Evolutionary conservation across 345 rosid species (phyloP).

Genomic region (Bruguiera gymnorhiza): DNA sequence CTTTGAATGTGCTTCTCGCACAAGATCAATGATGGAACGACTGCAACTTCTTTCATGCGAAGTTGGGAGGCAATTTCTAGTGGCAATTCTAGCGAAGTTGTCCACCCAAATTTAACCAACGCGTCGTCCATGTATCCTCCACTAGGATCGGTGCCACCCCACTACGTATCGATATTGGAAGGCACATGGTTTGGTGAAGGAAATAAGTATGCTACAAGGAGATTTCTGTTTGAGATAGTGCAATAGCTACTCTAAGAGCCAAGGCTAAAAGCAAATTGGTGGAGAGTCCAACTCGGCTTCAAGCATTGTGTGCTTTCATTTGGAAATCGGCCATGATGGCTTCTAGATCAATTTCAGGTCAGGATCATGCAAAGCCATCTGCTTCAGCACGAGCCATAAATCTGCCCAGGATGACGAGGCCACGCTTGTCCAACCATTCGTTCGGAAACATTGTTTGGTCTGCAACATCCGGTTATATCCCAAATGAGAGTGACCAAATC

Average conservation of each 20-base stretch:
- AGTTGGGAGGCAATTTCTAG: conserved; percentile 11
- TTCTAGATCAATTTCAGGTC: not conserved
- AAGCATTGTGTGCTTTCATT: conserved; percentile 1
- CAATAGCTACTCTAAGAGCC: conserved; percentile 7
- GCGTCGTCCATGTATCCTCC: conserved; percentile 3
- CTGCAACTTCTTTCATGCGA: conserved; percentile 4
- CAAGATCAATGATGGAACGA: conserved; percentile 8
- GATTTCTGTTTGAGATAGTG: conserved; percentile 20
- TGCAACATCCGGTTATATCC: not conserved
- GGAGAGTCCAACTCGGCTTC: not conserved
- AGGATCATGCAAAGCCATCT: not conserved
- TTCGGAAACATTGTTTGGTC: not conserved
- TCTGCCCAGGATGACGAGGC: not conserved
- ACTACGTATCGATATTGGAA: not conserved
- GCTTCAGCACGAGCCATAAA: not conserved
- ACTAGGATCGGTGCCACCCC: conserved; percentile 9
- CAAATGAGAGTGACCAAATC: not conserved
- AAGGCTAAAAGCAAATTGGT: conserved; percentile 5
- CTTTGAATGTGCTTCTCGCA: conserved; percentile 12
- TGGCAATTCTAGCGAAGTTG: not conserved
- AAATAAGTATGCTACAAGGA: not conserved
- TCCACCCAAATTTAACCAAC: not conserved
- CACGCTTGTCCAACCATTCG: not conserved
- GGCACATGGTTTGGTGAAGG: conserved; percentile 10
- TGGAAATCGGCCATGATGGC: conserved; percentile 5